Conservation (phyloP, 495 filamentous ascomycete genomes). For the Neurospora sp. region DNA sequence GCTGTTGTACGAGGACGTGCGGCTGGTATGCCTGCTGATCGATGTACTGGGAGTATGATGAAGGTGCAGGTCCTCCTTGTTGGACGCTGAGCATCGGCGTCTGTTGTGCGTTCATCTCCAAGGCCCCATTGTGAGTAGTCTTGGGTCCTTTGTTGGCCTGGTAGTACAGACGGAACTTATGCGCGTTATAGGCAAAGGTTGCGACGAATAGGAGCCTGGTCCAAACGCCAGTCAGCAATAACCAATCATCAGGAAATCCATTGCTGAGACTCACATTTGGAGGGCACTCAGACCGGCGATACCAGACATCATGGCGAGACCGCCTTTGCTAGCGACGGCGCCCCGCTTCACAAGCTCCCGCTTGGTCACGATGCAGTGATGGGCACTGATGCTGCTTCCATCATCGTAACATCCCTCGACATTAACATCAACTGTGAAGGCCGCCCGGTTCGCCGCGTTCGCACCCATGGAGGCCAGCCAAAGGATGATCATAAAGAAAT, state of each 20-base stretch:
- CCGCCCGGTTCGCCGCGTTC: constrained; percentile 29
- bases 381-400: constrained; percentile 27
- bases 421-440: constrained; percentile 23
- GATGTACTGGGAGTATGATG: constrained; percentile 17
- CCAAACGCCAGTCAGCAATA: neutral
- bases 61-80: constrained; percentile 7
- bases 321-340: constrained; percentile 18
- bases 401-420: constrained; percentile 25
- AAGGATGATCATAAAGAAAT: constrained; percentile 35
- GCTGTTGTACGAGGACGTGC: constrained; percentile 1
- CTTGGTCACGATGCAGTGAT: constrained; percentile 23
- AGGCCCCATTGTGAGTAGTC: constrained; percentile 15
- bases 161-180: constrained; percentile 30
- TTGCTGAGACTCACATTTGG: constrained; percentile 16
- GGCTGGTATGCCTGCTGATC: constrained; percentile 8
- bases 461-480: constrained; percentile 39
- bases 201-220: constrained; percentile 34
- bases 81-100: constrained; percentile 19
- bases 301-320: constrained; percentile 24
- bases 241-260: neutral
- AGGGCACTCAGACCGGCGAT: constrained; percentile 37
- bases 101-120: constrained; percentile 28
- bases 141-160: constrained; percentile 13
- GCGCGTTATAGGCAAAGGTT: constrained; percentile 32
- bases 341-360: constrained; percentile 16